Conservation (phyloP, 306 rosid species). For the Alnus rubra region DNA sequence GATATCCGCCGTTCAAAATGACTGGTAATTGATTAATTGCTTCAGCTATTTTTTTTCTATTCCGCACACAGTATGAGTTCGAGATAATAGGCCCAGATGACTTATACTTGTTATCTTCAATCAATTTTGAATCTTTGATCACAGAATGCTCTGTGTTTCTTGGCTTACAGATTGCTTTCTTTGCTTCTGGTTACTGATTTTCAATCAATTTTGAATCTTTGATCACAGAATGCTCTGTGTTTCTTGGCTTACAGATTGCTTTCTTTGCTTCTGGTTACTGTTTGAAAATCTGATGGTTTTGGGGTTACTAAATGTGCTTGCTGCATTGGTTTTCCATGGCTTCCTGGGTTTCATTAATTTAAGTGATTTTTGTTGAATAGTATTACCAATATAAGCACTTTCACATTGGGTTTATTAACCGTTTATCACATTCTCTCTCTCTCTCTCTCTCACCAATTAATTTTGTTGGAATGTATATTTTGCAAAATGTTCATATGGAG, state of each 20-base stretch:
- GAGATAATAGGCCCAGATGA: not conserved
- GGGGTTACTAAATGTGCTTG: not conserved
- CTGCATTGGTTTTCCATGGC: not conserved
- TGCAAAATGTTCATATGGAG: constrained; percentile 11
- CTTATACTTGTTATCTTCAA: not conserved
- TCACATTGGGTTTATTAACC: not conserved
- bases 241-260: not conserved
- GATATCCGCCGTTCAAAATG: constrained; percentile 66
- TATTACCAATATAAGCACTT: not conserved
- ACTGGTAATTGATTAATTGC: constrained; percentile 49
- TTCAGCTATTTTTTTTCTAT: not conserved
- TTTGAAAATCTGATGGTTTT: not conserved
- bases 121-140: not conserved
- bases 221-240: not conserved
- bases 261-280: not conserved
- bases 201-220: too few species aligned
- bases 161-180: not conserved
- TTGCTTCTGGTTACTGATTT: not conserved
- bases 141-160: not conserved
- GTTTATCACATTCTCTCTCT: not conserved
- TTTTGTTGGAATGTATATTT: constrained; percentile 3
- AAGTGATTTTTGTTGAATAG: not conserved
- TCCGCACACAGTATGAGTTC: not conserved
- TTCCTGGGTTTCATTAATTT: not conserved
- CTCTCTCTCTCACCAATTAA: too few species aligned